Evolutionary conservation across 2,329 filamentous ascomycete genomes (phyloP), one percentile per base, ranked within the genome.

Genomic region (Chaetomium strumarium): DNA sequence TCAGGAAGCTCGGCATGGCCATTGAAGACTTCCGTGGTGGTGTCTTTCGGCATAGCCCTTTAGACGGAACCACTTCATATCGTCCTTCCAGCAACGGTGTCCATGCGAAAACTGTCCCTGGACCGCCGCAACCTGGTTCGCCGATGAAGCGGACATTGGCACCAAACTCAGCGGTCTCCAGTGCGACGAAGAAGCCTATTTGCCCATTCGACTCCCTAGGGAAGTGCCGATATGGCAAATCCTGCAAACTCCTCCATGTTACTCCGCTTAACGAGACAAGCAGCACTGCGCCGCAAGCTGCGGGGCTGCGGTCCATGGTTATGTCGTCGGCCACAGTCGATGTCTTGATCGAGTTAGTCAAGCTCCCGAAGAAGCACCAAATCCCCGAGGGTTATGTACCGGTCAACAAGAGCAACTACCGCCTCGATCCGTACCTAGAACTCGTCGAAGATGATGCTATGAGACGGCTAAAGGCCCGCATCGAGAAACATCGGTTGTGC

Each of bases 11-110:
- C 19, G 72, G 70, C 17, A 66, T 84, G 53, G 70, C 70, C 7
- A 64, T 79, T 19, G 74, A 75, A 34, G 74, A 80, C 51, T 66
- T 83, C 10, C 73, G 72, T 1, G 70, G 72, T 1, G 70, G 71
- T 0, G 69, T 83, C 14, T 84, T 84, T 58, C 72, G 75, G 24
- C 47, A 51, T 11, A 14, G 46, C 6, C 52, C 54, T 2, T 41
- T 58, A 5, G 57, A 57, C 19, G 45, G 40, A 5, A 11, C 46
- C 7, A 7, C 17, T 5, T 20, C 40, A 5, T 51, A 54, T 33
- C 53, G 45, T 10, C 48, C 42, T 10, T 10, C 24, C 29, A 47
- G 12, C 7, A 13, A 14, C 36, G 9, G 36, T 30, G 16, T 11
- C 20, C 16, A 5, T 12, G 9, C 8, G 37, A 51, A 51, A 8